phyloP scores from a whole-genome alignment of 805 yeast species.

The Pichia scutulata region DNA sequence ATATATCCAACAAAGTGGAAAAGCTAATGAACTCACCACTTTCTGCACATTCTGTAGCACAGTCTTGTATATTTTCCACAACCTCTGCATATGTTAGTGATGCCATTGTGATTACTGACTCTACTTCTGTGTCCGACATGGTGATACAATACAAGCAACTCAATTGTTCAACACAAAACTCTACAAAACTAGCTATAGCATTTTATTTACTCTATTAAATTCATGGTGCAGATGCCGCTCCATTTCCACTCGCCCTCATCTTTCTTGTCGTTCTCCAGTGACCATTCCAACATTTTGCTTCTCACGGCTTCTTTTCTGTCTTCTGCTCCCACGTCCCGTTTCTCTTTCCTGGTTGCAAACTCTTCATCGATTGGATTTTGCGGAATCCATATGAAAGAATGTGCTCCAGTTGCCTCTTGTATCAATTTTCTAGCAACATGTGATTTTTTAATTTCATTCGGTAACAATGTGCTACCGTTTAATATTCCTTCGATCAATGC shows the following conservation, averaged over 20 bases:
- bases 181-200: neutral
- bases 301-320: neutral
- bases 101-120: conserved; percentile 10
- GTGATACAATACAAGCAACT: neutral
- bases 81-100: conserved; percentile 6
- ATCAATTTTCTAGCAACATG: neutral
- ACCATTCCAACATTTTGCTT: neutral
- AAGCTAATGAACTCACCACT: conserved; percentile 60
- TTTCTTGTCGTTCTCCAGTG: neutral
- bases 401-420: neutral
- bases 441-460: neutral
- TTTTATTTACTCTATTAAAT: neutral
- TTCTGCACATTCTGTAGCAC: conserved; percentile 27
- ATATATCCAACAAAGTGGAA: conserved; percentile 63
- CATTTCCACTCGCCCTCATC: neutral
- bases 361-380: neutral
- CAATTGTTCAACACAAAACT: neutral
- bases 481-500: conserved; percentile 4
- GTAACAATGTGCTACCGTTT: neutral
- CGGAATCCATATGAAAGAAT: neutral
- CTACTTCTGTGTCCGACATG: conserved; percentile 14
- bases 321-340: neutral
- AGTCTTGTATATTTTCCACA: conserved; percentile 14
- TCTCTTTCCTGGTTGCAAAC: neutral
- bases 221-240: neutral